phyloP scores from a whole-genome alignment of 257 asterid genomes.

The Oldenlandia corymbosa region DNA sequence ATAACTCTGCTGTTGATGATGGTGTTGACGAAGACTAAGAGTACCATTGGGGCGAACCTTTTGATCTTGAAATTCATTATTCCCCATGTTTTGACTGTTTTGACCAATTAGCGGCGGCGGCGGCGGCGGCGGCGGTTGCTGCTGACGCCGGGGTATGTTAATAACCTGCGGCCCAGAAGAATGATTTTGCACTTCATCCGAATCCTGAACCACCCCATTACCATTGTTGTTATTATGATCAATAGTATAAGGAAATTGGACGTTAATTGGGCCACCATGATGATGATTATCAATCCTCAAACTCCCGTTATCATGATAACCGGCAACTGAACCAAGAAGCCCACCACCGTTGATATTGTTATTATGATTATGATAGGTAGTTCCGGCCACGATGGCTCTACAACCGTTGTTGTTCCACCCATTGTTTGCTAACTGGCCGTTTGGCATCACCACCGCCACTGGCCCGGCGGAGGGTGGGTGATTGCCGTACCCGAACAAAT shows the following conservation, averaged over 20 bases:
- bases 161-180: slow-evolving; percentile 19
- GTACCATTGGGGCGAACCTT: background rate
- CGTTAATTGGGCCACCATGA: background rate
- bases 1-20: slow-evolving; percentile 21
- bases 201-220: background rate
- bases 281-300: background rate
- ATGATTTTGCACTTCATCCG: slow-evolving; percentile 4
- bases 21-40: background rate
- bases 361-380: too few species aligned
- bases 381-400: too few species aligned
- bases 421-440: background rate
- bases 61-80: background rate
- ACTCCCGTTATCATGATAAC: background rate
- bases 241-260: background rate
- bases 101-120: background rate
- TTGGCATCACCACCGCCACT: background rate
- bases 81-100: background rate
- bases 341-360: background rate
- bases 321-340: background rate
- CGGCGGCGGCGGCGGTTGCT: background rate
- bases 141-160: slow-evolving; percentile 40
- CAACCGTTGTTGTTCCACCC: slow-evolving; percentile 19
- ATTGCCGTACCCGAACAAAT: too few species aligned
- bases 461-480: too few species aligned
- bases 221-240: background rate